Base-by-base conservation (phyloP, 2,329 filamentous ascomycete genomes). In the Pyrenochaeta sp. region DNA sequence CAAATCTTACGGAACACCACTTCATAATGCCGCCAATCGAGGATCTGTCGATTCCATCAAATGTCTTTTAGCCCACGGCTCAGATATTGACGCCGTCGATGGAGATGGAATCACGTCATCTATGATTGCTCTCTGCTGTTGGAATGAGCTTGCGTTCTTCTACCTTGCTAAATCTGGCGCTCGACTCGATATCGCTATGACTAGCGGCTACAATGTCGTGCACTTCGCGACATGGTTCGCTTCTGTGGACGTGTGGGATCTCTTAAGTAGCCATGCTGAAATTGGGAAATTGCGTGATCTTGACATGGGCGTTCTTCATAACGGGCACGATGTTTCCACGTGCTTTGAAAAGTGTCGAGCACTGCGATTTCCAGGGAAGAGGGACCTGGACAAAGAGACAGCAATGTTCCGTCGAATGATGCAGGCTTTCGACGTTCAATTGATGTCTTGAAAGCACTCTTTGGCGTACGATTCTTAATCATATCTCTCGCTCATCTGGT, bases 1-100 rank as follows among this genome's bases (percentile, higher is more conserved):
- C 22, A 22, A n/a, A 28, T 19, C 27, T 19, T 30, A 27, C 15
- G 43, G 47, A 12, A 59, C 56, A 36, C 43, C 56, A 13, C 22
- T 59, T 5, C 56, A 59, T 28, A 50, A 52, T 44, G 56, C 51
- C 1, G 51, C 56, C 8, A 55, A 54, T 44, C 12, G 48, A 22
- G 52, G 56, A 7, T 52, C 51, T 13, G 12, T 45, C 9, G 47
- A 47, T 13, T 52, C 52, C 3, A 28, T 55, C 15, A 34, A 48
- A 43, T 30, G 19, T 9, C 42, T 55, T 6, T 15, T 59, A 5
- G 12, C 28, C 4, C 15, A 32, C 15, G 56, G 47, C 5, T 27
- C 42, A 1, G 34, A 52, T 19, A 49, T 59, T 22, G 28, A 59
- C 37, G 48, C 47, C 0, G 5, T 37, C 9, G 51, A 55, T 19